Conservation (phyloP, 2,329 filamentous ascomycete species). For the Dactylellina leptospora region DNA sequence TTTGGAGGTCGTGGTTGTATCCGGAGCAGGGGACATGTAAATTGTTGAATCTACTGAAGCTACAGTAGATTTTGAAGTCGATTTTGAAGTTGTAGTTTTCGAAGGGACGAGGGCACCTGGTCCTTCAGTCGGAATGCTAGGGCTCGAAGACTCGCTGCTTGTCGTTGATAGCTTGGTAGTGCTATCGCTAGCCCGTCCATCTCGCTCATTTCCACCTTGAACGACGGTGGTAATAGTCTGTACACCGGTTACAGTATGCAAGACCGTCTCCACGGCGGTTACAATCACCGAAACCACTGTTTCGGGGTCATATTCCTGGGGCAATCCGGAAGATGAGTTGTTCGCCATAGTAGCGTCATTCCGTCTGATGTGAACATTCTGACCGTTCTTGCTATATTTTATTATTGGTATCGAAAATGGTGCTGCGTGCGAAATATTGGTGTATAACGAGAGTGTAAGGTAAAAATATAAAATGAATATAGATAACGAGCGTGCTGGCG, state of each 20-base stretch:
- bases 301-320: neutral
- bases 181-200: neutral
- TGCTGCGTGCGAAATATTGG: too few species aligned
- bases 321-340: neutral
- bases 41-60: neutral
- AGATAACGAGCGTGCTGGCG: neutral
- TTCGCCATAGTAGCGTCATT: slow-evolving; percentile 4
- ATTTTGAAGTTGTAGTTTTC: neutral
- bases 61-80: neutral
- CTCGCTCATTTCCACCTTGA: neutral
- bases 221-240: neutral
- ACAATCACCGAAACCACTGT: neutral
- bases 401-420: too few species aligned
- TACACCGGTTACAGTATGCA: slow-evolving; percentile 7
- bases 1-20: neutral
- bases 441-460: too few species aligned
- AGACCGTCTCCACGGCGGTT: slow-evolving; percentile 7
- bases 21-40: slow-evolving; percentile 1
- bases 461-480: neutral
- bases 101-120: too few species aligned
- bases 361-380: too few species aligned
- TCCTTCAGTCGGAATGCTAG: too few species aligned
- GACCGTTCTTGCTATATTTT: too few species aligned
- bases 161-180: neutral
- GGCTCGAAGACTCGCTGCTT: too few species aligned